These are phyloP conservation scores for Leccinum barrowsii DNA, from an alignment of 768 basidiomycete genomes.

Conservation along the genomic window DNA sequence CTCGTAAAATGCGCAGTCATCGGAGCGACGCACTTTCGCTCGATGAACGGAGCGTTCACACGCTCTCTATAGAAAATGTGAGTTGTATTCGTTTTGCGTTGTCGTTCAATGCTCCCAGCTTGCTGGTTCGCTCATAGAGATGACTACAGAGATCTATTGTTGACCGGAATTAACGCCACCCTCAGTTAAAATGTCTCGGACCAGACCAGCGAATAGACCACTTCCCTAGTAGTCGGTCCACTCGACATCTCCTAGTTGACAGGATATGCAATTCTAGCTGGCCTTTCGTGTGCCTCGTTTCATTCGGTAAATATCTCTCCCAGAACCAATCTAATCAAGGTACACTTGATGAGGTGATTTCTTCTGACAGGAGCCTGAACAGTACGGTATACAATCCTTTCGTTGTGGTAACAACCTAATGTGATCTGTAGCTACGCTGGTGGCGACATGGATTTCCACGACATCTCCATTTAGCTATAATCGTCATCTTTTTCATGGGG, in stretches of 20 bases:
- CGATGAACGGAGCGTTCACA: background rate
- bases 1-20: background rate
- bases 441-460: constrained; percentile 58
- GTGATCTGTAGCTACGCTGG: constrained; percentile 53
- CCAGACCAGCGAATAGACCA: background rate
- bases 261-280: constrained; percentile 63
- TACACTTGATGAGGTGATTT: constrained; percentile 2
- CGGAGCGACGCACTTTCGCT: background rate
- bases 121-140: constrained; percentile 1
- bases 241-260: constrained; percentile 56
- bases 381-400: constrained; percentile 35
- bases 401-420: constrained; percentile 1
- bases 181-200: background rate
- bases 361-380: constrained; percentile 40
- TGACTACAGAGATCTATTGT: constrained; percentile 34
- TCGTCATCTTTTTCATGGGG: constrained; percentile 32
- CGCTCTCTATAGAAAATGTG: background rate
- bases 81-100: no score
- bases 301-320: constrained; percentile 52
- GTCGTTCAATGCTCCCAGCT: background rate
- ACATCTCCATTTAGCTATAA: constrained; percentile 2
- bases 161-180: constrained; percentile 5
- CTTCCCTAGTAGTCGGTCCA: constrained; percentile 41
- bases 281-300: constrained; percentile 69
- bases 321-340: background rate